A percentile compares a stretch with the other conserved stretches of the same genome.
These are phyloP conservation scores for Ocimum tenuiflorum DNA, from an alignment of 257 asterid species.

Conservation along the genomic window DNA sequence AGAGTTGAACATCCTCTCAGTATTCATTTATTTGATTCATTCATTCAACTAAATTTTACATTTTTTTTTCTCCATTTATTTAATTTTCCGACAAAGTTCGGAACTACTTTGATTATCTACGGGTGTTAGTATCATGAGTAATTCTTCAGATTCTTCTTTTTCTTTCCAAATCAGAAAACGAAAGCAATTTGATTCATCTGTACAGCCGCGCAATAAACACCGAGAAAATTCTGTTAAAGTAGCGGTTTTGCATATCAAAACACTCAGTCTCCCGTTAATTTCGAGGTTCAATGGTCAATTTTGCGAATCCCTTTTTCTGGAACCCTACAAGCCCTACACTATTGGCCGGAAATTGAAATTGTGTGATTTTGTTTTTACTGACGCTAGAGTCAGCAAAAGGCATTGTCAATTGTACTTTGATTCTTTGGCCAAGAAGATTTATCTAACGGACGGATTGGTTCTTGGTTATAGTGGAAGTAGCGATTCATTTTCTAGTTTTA, in stretches of 20 bases:
- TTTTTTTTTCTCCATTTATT: not conserved
- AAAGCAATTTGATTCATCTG: slow-evolving; percentile 20
- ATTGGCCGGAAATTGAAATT: slow-evolving; percentile 47
- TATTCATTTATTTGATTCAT: slow-evolving; percentile 8
- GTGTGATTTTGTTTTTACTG: slow-evolving; percentile 51
- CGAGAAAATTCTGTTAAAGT: slow-evolving; percentile 26
- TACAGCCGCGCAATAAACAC: slow-evolving; percentile 32
- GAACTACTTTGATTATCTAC: not conserved
- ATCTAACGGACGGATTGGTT: slow-evolving; percentile 54
- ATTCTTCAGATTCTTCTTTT: slow-evolving; percentile 43
- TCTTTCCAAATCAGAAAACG: slow-evolving; percentile 29
- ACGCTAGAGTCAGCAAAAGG: slow-evolving; percentile 52
- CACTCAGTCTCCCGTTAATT: slow-evolving; percentile 49
- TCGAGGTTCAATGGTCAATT: slow-evolving; percentile 32
- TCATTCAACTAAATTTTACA: not conserved
- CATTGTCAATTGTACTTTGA: slow-evolving; percentile 64
- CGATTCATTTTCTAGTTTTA: slow-evolving; percentile 22
- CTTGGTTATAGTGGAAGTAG: slow-evolving; percentile 21
- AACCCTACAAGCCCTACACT: slow-evolving; percentile 49
- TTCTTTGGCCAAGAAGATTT: slow-evolving; percentile 42
- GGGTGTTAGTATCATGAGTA: slow-evolving; percentile 33
- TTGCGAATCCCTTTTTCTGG: slow-evolving; percentile 42
- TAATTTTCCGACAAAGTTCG: not conserved
- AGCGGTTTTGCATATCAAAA: slow-evolving; percentile 41
- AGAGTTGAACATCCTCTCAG: not conserved